Base-by-base conservation (phyloP, 2,329 filamentous ascomycete genomes). In the Hypoxylon sp. region DNA sequence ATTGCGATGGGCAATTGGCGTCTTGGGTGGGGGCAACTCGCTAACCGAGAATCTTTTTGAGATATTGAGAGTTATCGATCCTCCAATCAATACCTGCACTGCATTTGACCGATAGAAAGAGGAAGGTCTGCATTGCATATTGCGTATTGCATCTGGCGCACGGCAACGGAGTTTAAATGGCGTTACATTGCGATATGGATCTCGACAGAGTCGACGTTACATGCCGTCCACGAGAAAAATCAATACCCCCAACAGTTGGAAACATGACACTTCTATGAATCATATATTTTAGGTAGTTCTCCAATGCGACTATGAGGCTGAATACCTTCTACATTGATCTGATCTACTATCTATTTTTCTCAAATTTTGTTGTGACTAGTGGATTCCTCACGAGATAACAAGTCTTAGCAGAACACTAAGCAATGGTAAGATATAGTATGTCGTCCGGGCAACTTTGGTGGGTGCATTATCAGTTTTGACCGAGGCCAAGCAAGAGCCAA, bases 131-230 rank as follows among this genome's bases (percentile, higher is more conserved):
- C 41, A 50, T 50, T 53, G 52, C 56, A 59, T 57, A 29, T n/a
- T n/a, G n/a, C n/a, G n/a, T n/a, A n/a, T n/a, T n/a, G n/a, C n/a
- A n/a, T n/a, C n/a, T n/a, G n/a, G n/a, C 25, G 45, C 21, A 25
- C 21, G 21, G 21, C 21, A 25, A 5, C 5, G 43, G 35, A 46
- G 56, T 49, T 38, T 44, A 36, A 23, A 41, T 42, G 51, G 46
- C 35, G 51, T 55, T 51, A 44, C 50, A 57, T 51, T 20, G n/a
- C 46, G 51, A 45, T 23, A 55, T 43, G 54, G 54, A 19, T 12
- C 27, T 53, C 42, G 38, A 50, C 12, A 19, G 20, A 48, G 46
- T 42, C 55, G 51, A 57, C 20, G 47, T 59, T 52, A 42, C 51
- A 59, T 55, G 36, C 30, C 49, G 37, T 55, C 27, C 49, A 47